Percentiles rank a stretch among this genome's conserved stretches.
Evolutionary conservation across 257 asterid genomes (phyloP).

Genomic region (Solanum chilense): DNA sequence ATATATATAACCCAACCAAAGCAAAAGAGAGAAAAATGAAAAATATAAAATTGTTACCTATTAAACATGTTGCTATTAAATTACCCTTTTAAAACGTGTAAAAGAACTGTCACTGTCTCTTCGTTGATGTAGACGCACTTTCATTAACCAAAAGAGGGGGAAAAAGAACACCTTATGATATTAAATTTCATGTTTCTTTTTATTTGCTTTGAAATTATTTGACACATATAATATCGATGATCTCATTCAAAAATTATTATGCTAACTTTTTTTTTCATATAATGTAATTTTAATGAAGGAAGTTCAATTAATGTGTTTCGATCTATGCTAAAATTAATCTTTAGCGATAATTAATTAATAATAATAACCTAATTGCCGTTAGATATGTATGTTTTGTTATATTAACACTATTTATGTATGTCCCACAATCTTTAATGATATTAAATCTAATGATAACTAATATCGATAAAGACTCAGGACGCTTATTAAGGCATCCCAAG

Average conservation of each 20-base stretch:
- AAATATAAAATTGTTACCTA: not conserved
- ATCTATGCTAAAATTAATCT: accelerated
- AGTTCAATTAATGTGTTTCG: too few relatives aligned
- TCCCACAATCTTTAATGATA: too few relatives aligned
- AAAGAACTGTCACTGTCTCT: not conserved
- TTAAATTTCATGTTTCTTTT: not conserved
- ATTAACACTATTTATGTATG: too few relatives aligned
- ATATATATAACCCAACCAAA: not conserved
- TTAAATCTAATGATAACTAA: too few relatives aligned
- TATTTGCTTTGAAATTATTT: not conserved
- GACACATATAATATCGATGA: not conserved
- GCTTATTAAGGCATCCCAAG: too few relatives aligned
- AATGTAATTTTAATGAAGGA: too few relatives aligned
- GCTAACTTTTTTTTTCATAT: not conserved
- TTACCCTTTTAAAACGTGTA: not conserved
- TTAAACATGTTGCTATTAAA: not conserved
- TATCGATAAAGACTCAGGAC: too few relatives aligned
- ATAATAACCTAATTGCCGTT: accelerated
- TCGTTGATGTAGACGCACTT: not conserved
- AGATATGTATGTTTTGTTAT: too few relatives aligned
- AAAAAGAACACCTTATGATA: not conserved
- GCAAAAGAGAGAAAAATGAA: not conserved
- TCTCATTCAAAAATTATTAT: not conserved
- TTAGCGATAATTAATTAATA: too few relatives aligned
- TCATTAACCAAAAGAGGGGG: not conserved